phyloP scores from a whole-genome alignment of 345 rosid species.

The Capsella bursapastoris region DNA sequence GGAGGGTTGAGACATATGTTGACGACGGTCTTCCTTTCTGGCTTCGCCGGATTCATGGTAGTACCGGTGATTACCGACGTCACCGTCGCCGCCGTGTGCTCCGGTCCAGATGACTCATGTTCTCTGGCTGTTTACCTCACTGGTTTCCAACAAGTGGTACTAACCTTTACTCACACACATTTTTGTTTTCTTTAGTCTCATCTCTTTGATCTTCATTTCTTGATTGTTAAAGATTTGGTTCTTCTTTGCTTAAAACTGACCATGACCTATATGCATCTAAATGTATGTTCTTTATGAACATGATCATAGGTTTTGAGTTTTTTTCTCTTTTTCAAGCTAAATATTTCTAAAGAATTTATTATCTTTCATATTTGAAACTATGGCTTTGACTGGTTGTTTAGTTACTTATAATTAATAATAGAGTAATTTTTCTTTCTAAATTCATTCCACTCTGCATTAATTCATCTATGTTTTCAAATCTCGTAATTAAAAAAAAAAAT shows the following conservation, averaged over 20 bases:
- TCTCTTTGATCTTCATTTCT: slow-evolving; percentile 5
- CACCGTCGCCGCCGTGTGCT: slow-evolving; percentile 81
- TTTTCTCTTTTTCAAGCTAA: background rate
- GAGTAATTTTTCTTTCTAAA: background rate
- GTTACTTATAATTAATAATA: background rate
- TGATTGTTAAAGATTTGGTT: background rate
- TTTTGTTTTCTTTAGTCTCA: background rate
- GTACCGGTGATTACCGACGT: slow-evolving; percentile 82
- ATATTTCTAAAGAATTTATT: background rate
- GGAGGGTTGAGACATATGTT: slow-evolving; percentile 56
- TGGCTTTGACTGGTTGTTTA: background rate
- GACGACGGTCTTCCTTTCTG: slow-evolving; percentile 62
- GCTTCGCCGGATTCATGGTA: slow-evolving; percentile 53
- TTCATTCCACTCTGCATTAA: background rate
- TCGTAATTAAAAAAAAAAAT: too few species aligned
- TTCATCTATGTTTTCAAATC: background rate
- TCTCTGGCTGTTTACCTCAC: slow-evolving; percentile 91
- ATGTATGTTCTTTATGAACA: background rate
- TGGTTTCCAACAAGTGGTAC: slow-evolving; percentile 87
- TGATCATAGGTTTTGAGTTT: background rate
- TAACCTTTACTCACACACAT: background rate
- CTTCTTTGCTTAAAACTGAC: background rate
- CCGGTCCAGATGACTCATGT: slow-evolving; percentile 63
- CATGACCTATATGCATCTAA: background rate
- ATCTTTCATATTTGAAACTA: background rate